phyloP scores from a whole-genome alignment of 2,329 filamentous ascomycete species.

The Herpotrichia juniperi region DNA sequence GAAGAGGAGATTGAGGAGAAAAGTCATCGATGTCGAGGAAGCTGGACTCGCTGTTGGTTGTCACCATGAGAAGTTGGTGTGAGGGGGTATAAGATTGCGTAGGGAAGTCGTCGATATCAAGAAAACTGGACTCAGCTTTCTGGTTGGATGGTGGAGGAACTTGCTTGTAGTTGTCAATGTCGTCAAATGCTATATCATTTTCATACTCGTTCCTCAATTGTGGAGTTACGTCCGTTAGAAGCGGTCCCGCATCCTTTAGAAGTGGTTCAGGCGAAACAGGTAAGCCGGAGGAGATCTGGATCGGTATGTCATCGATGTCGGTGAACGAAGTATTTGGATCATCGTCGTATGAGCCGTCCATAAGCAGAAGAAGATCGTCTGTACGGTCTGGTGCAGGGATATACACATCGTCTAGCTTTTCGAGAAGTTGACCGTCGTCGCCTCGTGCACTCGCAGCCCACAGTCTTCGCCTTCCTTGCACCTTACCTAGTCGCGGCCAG shows the following conservation, averaged over 20 bases:
- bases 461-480: slow-evolving; percentile 29
- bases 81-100: background rate
- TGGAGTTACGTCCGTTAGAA: background rate
- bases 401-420: slow-evolving; percentile 30
- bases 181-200: slow-evolving; percentile 17
- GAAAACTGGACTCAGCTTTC: slow-evolving; percentile 27
- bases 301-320: slow-evolving; percentile 1
- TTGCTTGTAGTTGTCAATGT: slow-evolving; percentile 31
- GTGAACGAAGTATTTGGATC: slow-evolving; percentile 14
- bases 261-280: slow-evolving; percentile 17
- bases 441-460: slow-evolving; percentile 44
- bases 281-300: slow-evolving; percentile 29
- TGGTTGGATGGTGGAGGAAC: slow-evolving; percentile 36
- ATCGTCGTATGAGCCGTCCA: slow-evolving; percentile 25
- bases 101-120: slow-evolving; percentile 31
- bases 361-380: slow-evolving; percentile 35
- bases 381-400: slow-evolving; percentile 39
- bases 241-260: background rate
- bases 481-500: slow-evolving; percentile 19
- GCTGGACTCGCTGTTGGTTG: slow-evolving; percentile 15
- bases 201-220: background rate
- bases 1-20: background rate
- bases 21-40: slow-evolving; percentile 37
- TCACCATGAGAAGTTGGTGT: no score
- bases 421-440: slow-evolving; percentile 34